Percentiles rank a stretch among this genome's conserved stretches.
Conservation (phyloP, 1,284 basidiomycete genomes). For the Sporisorium sorghi region DNA sequence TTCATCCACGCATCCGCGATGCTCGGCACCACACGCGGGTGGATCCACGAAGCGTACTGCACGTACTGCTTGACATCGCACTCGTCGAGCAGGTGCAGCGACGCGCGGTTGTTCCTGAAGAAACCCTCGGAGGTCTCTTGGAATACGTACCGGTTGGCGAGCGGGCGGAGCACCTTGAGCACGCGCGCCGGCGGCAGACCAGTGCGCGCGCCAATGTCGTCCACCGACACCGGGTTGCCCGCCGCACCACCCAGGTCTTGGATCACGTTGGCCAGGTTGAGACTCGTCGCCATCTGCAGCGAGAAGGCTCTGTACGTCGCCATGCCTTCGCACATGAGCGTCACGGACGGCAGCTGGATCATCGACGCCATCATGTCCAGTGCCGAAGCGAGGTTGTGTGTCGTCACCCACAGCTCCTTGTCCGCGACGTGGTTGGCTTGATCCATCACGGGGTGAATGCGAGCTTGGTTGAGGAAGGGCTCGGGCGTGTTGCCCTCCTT, state of each 20-base stretch:
- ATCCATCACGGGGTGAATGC: conserved; percentile 25
- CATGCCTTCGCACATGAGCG: conserved; percentile 26
- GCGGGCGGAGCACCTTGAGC: conserved; percentile 25
- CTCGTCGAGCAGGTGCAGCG: conserved; percentile 24
- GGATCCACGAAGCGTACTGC: conserved; percentile 17
- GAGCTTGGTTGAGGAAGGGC: conserved; percentile 25
- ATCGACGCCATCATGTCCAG: conserved; percentile 40
- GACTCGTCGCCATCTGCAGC: conserved; percentile 30
- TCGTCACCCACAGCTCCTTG: conserved; percentile 20
- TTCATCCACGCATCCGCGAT: conserved; percentile 25
- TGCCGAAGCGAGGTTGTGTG: conserved; percentile 13
- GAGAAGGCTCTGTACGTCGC: conserved; percentile 23
- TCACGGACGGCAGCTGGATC: conserved; percentile 20
- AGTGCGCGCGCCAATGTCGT: conserved; percentile 11
- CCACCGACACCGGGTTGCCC: conserved; percentile 17
- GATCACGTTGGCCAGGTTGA: conserved; percentile 34
- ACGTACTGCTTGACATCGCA: conserved; percentile 34
- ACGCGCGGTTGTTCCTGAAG: conserved; percentile 33
- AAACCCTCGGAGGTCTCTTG: conserved; percentile 22
- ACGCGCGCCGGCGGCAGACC: conserved; percentile 21
- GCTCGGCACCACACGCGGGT: conserved; percentile 11
- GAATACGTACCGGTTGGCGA: conserved; percentile 40
- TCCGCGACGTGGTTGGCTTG: conserved; percentile 7
- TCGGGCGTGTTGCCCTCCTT: conserved; percentile 14
- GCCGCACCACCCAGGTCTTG: conserved; percentile 14